Conservation (phyloP, 2,329 filamentous ascomycete species). For the Pseudodiploospora longispora region DNA sequence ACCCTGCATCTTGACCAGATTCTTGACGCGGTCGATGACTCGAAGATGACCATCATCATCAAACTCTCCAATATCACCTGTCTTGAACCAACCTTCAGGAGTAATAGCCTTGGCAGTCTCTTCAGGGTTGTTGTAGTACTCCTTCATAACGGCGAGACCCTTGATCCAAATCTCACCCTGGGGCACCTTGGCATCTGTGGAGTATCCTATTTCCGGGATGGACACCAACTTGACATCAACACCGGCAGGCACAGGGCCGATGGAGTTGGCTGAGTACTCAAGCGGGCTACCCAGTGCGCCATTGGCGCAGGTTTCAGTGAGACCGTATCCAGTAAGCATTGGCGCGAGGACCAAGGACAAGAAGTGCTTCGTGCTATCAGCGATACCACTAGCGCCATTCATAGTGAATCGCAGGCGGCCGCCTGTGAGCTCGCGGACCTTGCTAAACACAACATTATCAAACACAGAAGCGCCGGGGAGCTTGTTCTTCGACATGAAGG, state of each 20-base stretch:
- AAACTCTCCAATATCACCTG: conserved; percentile 90
- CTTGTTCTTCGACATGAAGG: conserved; percentile 47
- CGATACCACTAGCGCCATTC: conserved; percentile 88
- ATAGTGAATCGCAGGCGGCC: conserved; percentile 82
- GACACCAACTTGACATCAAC: conserved; percentile 90
- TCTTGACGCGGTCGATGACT: conserved; percentile 96
- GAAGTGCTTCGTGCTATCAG: conserved; percentile 81
- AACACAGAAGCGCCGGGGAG: conserved; percentile 62
- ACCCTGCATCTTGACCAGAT: conserved; percentile 89
- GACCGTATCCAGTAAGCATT: conserved; percentile 88
- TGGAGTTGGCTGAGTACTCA: conserved; percentile 68
- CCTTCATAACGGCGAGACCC: conserved; percentile 63
- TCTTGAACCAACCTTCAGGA: conserved; percentile 91
- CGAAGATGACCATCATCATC: conserved; percentile 69
- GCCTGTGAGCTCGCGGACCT: conserved; percentile 84
- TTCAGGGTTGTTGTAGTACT: conserved; percentile 79
- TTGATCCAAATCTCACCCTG: conserved; percentile 92
- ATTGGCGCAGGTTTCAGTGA: conserved; percentile 88
- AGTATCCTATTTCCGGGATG: conserved; percentile 82
- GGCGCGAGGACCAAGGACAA: conserved; percentile 87
- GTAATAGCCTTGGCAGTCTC: conserved; percentile 75
- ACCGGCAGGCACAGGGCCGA: conserved; percentile 69
- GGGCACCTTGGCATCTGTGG: conserved; percentile 62
- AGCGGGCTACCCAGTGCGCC: conserved; percentile 76
- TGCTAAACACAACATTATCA: conserved; percentile 81